phyloP scores from a whole-genome alignment of 2,329 filamentous ascomycete species.

The Fusarium armeniacum region DNA sequence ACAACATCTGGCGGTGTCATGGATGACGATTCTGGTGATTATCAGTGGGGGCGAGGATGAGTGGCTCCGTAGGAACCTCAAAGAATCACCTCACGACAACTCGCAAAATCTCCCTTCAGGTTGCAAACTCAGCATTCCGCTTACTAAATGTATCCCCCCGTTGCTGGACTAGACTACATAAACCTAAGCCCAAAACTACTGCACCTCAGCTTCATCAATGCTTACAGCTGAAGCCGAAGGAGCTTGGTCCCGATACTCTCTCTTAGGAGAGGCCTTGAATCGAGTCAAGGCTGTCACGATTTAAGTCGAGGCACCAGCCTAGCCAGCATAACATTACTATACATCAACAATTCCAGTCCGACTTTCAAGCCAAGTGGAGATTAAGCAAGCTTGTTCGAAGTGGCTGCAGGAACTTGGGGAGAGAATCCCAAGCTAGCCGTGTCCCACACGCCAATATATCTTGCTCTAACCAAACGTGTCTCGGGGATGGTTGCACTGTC shows the following conservation, averaged over 20 bases:
- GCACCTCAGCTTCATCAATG: slow-evolving; percentile 11
- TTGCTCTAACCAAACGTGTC: slow-evolving; percentile 40
- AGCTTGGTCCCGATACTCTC: slow-evolving; percentile 43
- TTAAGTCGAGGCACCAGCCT: slow-evolving; percentile 38
- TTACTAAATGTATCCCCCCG: slow-evolving; percentile 29
- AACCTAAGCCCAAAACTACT: slow-evolving; percentile 8
- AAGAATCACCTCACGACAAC: slow-evolving; percentile 22
- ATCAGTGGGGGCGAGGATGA: slow-evolving; percentile 40
- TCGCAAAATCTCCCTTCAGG: slow-evolving; percentile 21
- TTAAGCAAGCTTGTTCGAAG: slow-evolving; percentile 40
- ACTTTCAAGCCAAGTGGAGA: slow-evolving; percentile 37
- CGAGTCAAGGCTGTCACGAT: slow-evolving; percentile 1
- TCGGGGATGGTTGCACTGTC: slow-evolving; percentile 46
- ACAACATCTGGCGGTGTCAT: slow-evolving; percentile 32
- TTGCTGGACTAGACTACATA: slow-evolving; percentile 24
- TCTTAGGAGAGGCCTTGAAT: slow-evolving; percentile 17
- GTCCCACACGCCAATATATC: slow-evolving; percentile 38
- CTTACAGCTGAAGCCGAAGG: slow-evolving; percentile 25
- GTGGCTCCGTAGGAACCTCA: slow-evolving; percentile 25
- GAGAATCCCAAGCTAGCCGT: slow-evolving; percentile 16
- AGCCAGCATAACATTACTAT: not conserved
- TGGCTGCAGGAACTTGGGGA: slow-evolving; percentile 45
- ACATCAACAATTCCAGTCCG: slow-evolving; percentile 37
- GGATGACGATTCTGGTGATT: slow-evolving; percentile 40
- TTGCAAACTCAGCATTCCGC: slow-evolving; percentile 7